Percentiles rank a stretch among this genome's conserved stretches.
Conservation (phyloP, 208 protist species). For the Acanthamoeba triangularis region DNA sequence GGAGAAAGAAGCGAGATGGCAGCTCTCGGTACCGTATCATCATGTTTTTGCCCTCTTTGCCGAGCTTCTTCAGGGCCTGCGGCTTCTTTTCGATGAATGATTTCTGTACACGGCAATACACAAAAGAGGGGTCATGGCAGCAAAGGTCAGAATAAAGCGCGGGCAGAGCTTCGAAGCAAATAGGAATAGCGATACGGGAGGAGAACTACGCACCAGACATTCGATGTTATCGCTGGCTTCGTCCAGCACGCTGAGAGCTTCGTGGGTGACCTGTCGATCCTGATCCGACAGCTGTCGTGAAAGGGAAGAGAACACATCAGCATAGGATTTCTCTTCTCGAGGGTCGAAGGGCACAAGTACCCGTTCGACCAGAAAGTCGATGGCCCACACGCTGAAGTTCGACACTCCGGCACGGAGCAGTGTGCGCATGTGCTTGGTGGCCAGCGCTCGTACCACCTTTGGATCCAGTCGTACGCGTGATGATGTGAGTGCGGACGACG, state of each 20-base stretch:
- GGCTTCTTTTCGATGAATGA: slow-evolving; percentile 70
- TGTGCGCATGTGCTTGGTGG: slow-evolving; percentile 81
- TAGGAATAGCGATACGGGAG: not conserved
- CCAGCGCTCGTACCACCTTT: slow-evolving; percentile 69
- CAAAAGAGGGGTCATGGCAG: not conserved
- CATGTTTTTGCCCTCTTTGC: slow-evolving; percentile 71
- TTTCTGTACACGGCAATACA: not conserved
- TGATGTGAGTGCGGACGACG: not conserved
- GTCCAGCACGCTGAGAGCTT: slow-evolving; percentile 83
- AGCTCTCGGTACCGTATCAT: slow-evolving; percentile 26
- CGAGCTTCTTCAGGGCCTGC: not conserved
- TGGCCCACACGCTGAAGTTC: slow-evolving; percentile 84
- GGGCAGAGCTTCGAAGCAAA: not conserved
- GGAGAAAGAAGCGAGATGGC: not conserved
- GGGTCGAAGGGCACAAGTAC: not conserved
- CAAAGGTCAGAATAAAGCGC: not conserved
- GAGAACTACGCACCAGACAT: slow-evolving; percentile 72
- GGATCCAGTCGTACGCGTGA: not conserved
- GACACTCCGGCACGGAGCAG: slow-evolving; percentile 81
- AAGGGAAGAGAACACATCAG: not conserved
- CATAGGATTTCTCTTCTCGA: not conserved
- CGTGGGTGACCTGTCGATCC: slow-evolving; percentile 77
- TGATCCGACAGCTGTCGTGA: slow-evolving; percentile 80
- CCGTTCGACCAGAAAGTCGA: slow-evolving; percentile 79
- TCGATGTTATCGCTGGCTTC: slow-evolving; percentile 83